phyloP scores from a whole-genome alignment of 805 yeast genomes.

The Sugiyamaella qingdaonensis region DNA sequence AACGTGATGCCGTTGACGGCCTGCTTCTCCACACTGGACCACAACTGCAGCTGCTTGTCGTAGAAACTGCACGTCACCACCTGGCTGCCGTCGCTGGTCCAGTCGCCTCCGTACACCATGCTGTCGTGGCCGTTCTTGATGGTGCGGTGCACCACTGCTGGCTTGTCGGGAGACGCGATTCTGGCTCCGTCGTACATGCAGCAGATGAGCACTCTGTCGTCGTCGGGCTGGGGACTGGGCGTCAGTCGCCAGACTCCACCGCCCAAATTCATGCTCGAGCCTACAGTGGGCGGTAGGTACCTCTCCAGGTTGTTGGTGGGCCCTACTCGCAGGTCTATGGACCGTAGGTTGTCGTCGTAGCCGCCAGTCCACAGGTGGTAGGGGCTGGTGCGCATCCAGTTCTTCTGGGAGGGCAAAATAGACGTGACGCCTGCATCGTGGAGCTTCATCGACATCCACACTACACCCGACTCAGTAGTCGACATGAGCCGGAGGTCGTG shows the following conservation, averaged over 20 bases:
- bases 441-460: conserved; percentile 41
- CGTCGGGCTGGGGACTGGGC: conserved; percentile 47
- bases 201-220: conserved; percentile 61
- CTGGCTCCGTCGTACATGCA: conserved; percentile 97
- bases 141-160: conserved; percentile 16
- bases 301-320: conserved; percentile 42
- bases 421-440: conserved; percentile 93
- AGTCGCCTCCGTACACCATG: conserved; percentile 95
- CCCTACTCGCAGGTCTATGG: conserved; percentile 61
- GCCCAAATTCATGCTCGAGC: conserved; percentile 51
- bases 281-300: conserved; percentile 43
- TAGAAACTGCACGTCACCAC: conserved; percentile 88
- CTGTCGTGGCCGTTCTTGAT: conserved; percentile 63
- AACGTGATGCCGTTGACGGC: neutral
- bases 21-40: conserved; percentile 41
- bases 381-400: conserved; percentile 45
- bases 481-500: conserved; percentile 54
- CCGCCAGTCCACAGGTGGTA: conserved; percentile 78
- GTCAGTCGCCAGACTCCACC: conserved; percentile 96
- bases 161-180: conserved; percentile 44
- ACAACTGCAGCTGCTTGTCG: conserved; percentile 74
- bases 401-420: conserved; percentile 48
- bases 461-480: conserved; percentile 18
- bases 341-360: conserved; percentile 75
- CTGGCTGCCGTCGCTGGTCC: conserved; percentile 49